Evolutionary conservation across 2,329 filamentous ascomycete genomes (phyloP).

Genomic region (Cercospora sp.): DNA sequence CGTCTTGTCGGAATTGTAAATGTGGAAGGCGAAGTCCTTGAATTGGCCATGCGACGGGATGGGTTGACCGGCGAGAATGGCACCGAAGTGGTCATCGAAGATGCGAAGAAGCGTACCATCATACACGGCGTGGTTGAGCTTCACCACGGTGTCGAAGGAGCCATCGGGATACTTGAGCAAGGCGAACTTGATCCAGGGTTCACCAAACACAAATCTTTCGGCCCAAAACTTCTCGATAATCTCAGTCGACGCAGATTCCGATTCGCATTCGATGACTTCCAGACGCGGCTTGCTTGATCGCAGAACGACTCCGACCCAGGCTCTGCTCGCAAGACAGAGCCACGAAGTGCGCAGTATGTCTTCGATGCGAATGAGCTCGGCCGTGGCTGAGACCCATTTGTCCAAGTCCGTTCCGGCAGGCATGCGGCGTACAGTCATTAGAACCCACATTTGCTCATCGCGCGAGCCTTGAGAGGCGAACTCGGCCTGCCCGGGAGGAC

Average conservation of each 20-base stretch:
- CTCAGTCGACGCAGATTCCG: background rate
- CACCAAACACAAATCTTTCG: background rate
- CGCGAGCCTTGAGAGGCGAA: background rate
- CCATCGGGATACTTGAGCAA: constrained; percentile 1
- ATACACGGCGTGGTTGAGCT: constrained; percentile 1
- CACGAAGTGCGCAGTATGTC: background rate
- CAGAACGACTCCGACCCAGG: background rate
- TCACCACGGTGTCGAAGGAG: background rate
- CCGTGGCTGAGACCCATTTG: background rate
- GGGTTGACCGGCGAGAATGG: background rate
- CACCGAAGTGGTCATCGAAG: background rate
- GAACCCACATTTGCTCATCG: background rate
- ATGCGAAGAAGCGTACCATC: background rate
- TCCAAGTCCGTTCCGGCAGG: background rate
- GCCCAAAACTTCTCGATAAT: background rate
- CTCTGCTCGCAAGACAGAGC: background rate
- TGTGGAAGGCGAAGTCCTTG: background rate
- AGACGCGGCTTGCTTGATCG: background rate
- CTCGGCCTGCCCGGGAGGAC: background rate
- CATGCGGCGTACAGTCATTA: background rate
- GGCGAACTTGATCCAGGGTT: constrained; percentile 2
- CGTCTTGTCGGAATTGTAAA: background rate
- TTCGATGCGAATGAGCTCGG: background rate
- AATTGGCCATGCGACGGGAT: background rate
- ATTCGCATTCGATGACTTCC: background rate